Percentiles rank a stretch among this genome's conserved stretches.
These are phyloP conservation scores for Starmera quercuum DNA, from an alignment of 805 yeast genomes.

Conservation along the genomic window DNA sequence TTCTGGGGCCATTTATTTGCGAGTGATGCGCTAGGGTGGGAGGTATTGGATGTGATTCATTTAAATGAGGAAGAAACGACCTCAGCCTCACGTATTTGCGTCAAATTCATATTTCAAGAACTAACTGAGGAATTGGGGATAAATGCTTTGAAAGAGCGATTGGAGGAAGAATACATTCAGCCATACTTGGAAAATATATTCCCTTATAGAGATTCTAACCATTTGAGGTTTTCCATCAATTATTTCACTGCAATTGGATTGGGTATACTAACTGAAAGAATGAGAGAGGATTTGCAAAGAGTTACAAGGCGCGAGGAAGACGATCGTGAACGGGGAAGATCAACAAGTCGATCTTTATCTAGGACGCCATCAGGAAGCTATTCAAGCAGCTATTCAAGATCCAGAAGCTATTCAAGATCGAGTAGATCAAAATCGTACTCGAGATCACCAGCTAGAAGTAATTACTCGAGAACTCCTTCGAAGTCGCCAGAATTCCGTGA, in stretches of 20 bases:
- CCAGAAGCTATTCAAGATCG: constrained; percentile 20
- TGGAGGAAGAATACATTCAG: constrained; percentile 44
- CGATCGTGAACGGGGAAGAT: constrained; percentile 6
- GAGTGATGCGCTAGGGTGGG: constrained; percentile 60
- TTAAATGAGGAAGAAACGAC: constrained; percentile 68
- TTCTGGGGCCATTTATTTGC: constrained; percentile 84
- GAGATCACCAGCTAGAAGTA: constrained; percentile 7
- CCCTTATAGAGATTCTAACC: constrained; percentile 46
- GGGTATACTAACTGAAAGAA: constrained; percentile 73
- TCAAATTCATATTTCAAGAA: constrained; percentile 76
- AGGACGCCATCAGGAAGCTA: constrained; percentile 6
- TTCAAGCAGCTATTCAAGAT: constrained; percentile 11
- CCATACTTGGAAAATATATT: constrained; percentile 51
- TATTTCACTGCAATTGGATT: constrained; percentile 90
- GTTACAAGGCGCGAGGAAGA: constrained; percentile 20
- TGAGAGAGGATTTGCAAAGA: constrained; percentile 50
- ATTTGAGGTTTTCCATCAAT: constrained; percentile 73
- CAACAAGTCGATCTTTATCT: constrained; percentile 16
- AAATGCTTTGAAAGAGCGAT: constrained; percentile 35
- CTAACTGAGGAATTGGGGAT: constrained; percentile 72
- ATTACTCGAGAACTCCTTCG: constrained; percentile 17
- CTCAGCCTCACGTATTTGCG: constrained; percentile 72
- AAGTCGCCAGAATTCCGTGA: neutral
- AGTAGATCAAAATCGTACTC: constrained; percentile 12
- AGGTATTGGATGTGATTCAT: constrained; percentile 42